phyloP scores from a whole-genome alignment of 2,329 filamentous ascomycete species.

The Trichoderma sp. region DNA sequence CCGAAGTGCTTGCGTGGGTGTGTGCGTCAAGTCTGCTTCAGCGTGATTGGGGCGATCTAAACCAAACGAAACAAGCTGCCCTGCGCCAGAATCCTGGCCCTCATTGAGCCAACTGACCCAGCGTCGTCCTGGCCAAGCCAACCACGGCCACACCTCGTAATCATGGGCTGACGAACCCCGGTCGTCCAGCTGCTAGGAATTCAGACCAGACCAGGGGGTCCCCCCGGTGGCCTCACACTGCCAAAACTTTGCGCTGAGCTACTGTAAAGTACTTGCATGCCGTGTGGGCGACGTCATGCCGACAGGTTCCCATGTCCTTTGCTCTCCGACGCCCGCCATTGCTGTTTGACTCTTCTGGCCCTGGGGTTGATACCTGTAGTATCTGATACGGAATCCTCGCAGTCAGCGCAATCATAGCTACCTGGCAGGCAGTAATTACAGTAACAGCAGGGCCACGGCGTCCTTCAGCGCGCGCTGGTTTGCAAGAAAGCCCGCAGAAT shows the following conservation, averaged over 20 bases:
- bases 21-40: not conserved
- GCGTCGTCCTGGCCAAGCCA: not conserved
- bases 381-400: not conserved
- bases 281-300: constrained; percentile 14
- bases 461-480: not conserved
- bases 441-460: not conserved
- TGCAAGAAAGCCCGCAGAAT: not conserved
- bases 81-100: constrained; percentile 7
- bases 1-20: not conserved
- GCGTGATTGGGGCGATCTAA: constrained; percentile 11
- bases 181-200: not conserved
- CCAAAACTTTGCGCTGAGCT: constrained; percentile 10
- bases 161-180: constrained; percentile 12
- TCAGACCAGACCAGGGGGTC: not conserved
- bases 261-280: not conserved
- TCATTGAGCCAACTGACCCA: constrained; percentile 3
- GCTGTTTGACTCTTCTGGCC: not conserved
- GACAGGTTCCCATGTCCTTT: not conserved
- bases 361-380: not conserved
- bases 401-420: not conserved
- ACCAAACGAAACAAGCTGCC: constrained; percentile 15
- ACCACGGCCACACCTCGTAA: constrained; percentile 10
- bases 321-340: not conserved
- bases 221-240: constrained; percentile 10
- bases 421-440: constrained; percentile 12